These are phyloP conservation scores for Mrakia frigida DNA, from an alignment of 768 basidiomycete genomes.

Conservation along the genomic window DNA sequence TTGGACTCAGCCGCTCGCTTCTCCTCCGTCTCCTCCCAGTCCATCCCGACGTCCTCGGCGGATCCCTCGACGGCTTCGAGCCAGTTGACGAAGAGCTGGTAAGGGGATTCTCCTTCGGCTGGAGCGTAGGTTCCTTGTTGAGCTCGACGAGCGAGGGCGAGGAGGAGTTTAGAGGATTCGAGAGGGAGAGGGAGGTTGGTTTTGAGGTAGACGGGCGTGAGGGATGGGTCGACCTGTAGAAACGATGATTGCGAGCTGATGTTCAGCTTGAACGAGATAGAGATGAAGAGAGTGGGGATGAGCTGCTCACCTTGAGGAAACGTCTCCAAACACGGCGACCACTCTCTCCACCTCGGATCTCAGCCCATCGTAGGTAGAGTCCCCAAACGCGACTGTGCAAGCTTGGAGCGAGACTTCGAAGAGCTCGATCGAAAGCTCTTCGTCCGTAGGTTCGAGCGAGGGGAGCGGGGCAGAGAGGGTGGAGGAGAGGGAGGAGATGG, in stretches of 20 bases:
- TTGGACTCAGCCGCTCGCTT: constrained; percentile 36
- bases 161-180: constrained; percentile 85
- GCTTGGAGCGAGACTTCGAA: constrained; percentile 88
- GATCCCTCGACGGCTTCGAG: constrained; percentile 84
- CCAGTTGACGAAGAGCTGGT: constrained; percentile 87
- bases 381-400: constrained; percentile 89
- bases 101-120: constrained; percentile 89
- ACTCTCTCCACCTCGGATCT: constrained; percentile 62
- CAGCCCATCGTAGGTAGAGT: constrained; percentile 87
- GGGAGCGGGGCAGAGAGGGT: constrained; percentile 77
- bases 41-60: constrained; percentile 87
- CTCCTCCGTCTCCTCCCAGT: constrained; percentile 64
- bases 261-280: neutral
- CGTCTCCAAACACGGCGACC: constrained; percentile 67
- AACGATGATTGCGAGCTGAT: neutral
- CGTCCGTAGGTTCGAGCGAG: constrained; percentile 87
- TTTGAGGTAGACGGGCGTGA: constrained; percentile 48
- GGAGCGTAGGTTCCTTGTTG: constrained; percentile 74
- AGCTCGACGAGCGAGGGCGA: constrained; percentile 77
- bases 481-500: constrained; percentile 83
- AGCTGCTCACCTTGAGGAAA: constrained; percentile 74
- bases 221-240: constrained; percentile 44
- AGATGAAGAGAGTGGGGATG: neutral
- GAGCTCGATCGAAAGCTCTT: constrained; percentile 84
- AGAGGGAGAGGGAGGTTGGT: constrained; percentile 69